Evolutionary conservation across 352 stramenopile species (phyloP), one percentile per base, ranked within the genome.

Genomic region (Blastocystis sp.): DNA sequence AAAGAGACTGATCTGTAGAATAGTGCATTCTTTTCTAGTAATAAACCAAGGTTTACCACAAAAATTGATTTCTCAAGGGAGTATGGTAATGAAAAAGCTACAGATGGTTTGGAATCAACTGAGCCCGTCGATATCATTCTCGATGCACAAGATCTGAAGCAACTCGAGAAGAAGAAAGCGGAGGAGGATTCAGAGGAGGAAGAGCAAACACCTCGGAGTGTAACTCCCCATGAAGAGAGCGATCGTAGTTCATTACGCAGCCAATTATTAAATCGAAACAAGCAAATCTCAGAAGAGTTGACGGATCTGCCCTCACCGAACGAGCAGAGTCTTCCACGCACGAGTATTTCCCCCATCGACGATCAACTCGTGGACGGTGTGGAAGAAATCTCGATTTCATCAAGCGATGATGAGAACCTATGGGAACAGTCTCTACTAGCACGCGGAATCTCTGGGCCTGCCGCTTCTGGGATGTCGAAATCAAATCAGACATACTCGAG

Each of bases 101-200:
- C 68, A 53, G 68, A 79, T 37, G 68, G 68, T 37, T 56, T 79
- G 68, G 68, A 79, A 5, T 79, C 68, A 45, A 54, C 59, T 39
- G 16, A 68, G 59, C 11, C 13, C 1, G 30, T 34, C 30, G 30
- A 34, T 34, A 34, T 34, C 30, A 34, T 34, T 34, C 30, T 34
- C 30, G 30, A 34, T 26, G 65, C 37, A 18, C 26, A 76, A 43
- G n/a, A 53, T 26, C n/a, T 43, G n/a, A 43, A 26, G 43, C 39
- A 45, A 26, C 20, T 13, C 26, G 34, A 76, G 13, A 26, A 53
- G 30, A 47, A 45, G 7, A 54, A 76, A 30, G 26, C 43, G 65
- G 43, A 76, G n/a, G 65, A 47, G 18, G 47, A 39, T 18, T 26
- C 39, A 26, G 18, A 76, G 13, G 65, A 76, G 24, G 24, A 66